Base-by-base conservation (phyloP, 1,284 basidiomycete species). In the Mycocalia duriaeana region DNA sequence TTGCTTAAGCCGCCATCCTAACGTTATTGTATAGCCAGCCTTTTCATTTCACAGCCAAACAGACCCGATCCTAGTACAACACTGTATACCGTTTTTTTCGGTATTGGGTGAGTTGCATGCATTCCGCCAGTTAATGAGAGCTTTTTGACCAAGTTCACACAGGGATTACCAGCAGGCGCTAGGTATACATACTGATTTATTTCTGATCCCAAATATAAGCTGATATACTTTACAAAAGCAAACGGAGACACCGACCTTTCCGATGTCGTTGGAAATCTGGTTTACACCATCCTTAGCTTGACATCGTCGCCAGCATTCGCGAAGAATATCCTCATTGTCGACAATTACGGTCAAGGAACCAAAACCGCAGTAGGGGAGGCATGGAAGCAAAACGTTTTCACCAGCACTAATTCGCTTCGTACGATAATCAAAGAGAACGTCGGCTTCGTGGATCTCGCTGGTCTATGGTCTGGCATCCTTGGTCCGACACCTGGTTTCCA, bases 401-500 rank as follows among this genome's bases (percentile, higher is more conserved):
- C 62, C 13, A 64, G 64, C 2, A 48, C 75, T n/a, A 55, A 55
- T 11, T 49, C 57, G 5, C 52, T 71, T 36, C 60, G 52, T 19
- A 48, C 51, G 11, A 54, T 47, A 7, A 40, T 58, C 31, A 56
- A 58, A 0, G 48, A 70, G 26, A 73, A 71, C 34, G 59, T 75
- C 23, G 73, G 62, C 1, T 77, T 72, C 51, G 73, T 62, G 16
- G 72, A 75, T 53, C 67, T 77, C 46, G 63, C 57, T 8, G 58
- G 62, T 11, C 60, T 77, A 3, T 77, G 75, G 76, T 58, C 68
- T 25, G 70, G 66, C 4, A 69, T 77, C n/a, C 49, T 76, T 25
- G 63, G 69, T 26, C 45, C 58, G 7, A 51, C 57, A 40, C 70
- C 73, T 0, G 72, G 75, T 5, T 64, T 69, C 39, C 36, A 56